phyloP scores from a whole-genome alignment of 2,329 filamentous ascomycete genomes.

The Verticillium isaacii region DNA sequence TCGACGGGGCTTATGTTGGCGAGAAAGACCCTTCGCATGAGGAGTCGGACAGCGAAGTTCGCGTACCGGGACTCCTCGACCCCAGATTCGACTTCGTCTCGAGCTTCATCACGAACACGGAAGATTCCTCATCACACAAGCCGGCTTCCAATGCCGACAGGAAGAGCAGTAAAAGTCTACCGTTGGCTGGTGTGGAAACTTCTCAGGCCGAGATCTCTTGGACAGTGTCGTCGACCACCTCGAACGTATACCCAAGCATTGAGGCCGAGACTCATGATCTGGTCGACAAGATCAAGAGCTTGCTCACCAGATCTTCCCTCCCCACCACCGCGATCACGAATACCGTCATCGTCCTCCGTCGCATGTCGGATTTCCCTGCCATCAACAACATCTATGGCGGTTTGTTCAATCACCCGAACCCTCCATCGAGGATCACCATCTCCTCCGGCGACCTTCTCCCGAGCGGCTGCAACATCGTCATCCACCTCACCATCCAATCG shows the following conservation, averaged over 20 bases:
- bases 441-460: constrained; percentile 68
- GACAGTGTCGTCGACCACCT: constrained; percentile 4
- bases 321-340: constrained; percentile 43
- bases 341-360: constrained; percentile 65
- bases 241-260: constrained; percentile 19
- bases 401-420: constrained; percentile 73
- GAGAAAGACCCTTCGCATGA: constrained; percentile 25
- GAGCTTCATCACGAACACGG: neutral
- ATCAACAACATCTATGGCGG: constrained; percentile 73
- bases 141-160: neutral
- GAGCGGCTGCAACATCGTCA: constrained; percentile 50
- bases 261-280: constrained; percentile 44
- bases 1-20: constrained; percentile 52
- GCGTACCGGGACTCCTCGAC: constrained; percentile 65
- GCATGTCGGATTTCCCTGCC: constrained; percentile 72
- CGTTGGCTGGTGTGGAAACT: neutral
- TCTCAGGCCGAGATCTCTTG: neutral
- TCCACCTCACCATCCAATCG: constrained; percentile 44
- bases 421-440: constrained; percentile 79
- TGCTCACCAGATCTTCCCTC: constrained; percentile 29
- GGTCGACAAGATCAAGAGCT: constrained; percentile 36
- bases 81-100: constrained; percentile 42
- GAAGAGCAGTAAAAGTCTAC: neutral
- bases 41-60: constrained; percentile 24
- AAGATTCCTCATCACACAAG: neutral